phyloP scores from a whole-genome alignment of 441 rosid genomes.

The Macaranga tanarius region DNA sequence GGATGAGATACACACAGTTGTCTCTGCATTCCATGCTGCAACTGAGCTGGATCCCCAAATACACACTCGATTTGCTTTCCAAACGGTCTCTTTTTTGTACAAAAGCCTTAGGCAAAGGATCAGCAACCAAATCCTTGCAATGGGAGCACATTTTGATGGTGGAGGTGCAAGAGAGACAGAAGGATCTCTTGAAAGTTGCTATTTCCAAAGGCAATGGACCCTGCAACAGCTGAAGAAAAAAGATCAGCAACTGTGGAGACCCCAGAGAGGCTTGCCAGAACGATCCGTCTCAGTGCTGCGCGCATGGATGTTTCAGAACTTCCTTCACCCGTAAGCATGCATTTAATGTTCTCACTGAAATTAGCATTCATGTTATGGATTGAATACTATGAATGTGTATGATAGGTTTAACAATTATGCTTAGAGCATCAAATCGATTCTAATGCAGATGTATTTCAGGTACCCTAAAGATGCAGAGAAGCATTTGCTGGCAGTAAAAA shows the following conservation, averaged over 20 bases:
- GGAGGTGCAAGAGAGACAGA: constrained; percentile 38
- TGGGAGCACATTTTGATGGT: constrained; percentile 45
- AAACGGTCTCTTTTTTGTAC: constrained; percentile 61
- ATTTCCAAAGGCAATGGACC: constrained; percentile 67
- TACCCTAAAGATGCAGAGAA: constrained; percentile 98
- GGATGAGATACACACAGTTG: constrained; percentile 83
- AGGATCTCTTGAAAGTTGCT: constrained; percentile 45
- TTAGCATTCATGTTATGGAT: background rate
- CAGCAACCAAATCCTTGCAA: constrained; percentile 71
- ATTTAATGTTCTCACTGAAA: background rate
- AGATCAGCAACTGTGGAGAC: constrained; percentile 82
- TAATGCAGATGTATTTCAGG: constrained; percentile 37
- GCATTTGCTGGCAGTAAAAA: constrained; percentile 83
- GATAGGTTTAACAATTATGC: constrained; percentile 3
- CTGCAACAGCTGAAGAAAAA: constrained; percentile 72
- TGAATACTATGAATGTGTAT: background rate
- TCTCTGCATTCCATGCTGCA: constrained; percentile 92
- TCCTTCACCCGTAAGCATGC: constrained; percentile 82
- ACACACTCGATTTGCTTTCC: constrained; percentile 76
- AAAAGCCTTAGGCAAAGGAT: constrained; percentile 77
- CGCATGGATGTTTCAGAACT: constrained; percentile 96
- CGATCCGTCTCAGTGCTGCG: constrained; percentile 81
- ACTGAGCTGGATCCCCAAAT: constrained; percentile 79
- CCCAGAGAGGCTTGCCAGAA: constrained; percentile 87
- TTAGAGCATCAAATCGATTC: background rate